phyloP scores from a whole-genome alignment of 768 basidiomycete species.

The Lactarius hengduanensis region DNA sequence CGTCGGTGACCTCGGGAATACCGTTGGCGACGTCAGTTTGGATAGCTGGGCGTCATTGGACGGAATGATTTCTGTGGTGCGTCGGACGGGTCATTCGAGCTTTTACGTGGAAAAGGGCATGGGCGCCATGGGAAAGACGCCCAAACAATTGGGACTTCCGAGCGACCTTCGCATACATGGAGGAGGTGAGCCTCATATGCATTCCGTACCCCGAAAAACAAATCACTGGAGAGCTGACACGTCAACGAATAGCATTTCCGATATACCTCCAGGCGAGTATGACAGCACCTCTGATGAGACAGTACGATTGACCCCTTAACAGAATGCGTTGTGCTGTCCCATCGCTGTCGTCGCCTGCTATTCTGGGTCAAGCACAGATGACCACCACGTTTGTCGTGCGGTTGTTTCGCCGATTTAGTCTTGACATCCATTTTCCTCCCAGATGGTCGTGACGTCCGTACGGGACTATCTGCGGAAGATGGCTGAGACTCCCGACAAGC shows the following conservation, averaged over 20 bases:
- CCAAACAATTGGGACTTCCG: slow-evolving; percentile 68
- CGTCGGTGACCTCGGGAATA: slow-evolving; percentile 73
- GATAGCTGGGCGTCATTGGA: slow-evolving; percentile 80
- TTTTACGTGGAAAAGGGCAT: slow-evolving; percentile 87
- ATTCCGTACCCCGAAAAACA: neutral
- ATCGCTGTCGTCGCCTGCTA: slow-evolving; percentile 77
- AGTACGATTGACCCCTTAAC: slow-evolving; percentile 12
- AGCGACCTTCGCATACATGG: slow-evolving; percentile 65
- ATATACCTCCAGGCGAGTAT: slow-evolving; percentile 73
- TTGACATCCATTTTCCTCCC: slow-evolving; percentile 12
- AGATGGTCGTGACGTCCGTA: slow-evolving; percentile 66
- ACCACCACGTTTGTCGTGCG: slow-evolving; percentile 60
- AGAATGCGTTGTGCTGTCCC: slow-evolving; percentile 84
- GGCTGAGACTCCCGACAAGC: slow-evolving; percentile 30
- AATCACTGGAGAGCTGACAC: slow-evolving; percentile 2
- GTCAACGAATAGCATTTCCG: slow-evolving; percentile 61
- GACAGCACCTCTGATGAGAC: neutral
- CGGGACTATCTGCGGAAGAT: slow-evolving; percentile 71
- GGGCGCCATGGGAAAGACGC: slow-evolving; percentile 77
- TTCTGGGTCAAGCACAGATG: slow-evolving; percentile 78
- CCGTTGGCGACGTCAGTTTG: slow-evolving; percentile 69
- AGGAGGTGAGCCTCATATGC: slow-evolving; percentile 58
- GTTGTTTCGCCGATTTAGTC: neutral
- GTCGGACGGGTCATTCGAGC: slow-evolving; percentile 78
- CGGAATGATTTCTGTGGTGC: slow-evolving; percentile 77